Percentiles rank a stretch among this genome's conserved stretches.
Evolutionary conservation across 306 rosid species (phyloP).

Genomic region (Vigna nakashimae): DNA sequence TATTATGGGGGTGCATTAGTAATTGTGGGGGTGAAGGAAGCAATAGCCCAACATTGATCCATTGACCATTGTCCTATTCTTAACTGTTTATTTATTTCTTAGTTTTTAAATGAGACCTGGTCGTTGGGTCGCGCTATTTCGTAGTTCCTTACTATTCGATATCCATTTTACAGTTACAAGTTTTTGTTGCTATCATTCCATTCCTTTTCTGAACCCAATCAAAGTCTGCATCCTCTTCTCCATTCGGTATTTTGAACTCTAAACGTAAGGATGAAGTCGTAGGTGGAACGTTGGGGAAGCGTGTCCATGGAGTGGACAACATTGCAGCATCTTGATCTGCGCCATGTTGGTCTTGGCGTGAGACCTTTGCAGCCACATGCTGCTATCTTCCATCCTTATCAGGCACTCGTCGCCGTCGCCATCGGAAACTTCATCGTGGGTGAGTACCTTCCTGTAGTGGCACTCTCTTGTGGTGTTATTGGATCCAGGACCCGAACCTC

Average conservation of each 20-base stretch:
- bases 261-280: slow-evolving; percentile 29
- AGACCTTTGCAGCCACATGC: slow-evolving; percentile 92
- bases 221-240: slow-evolving; percentile 40
- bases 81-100: not conserved
- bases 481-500: not conserved
- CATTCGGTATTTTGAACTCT: slow-evolving; percentile 30
- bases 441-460: slow-evolving; percentile 35
- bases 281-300: slow-evolving; percentile 39
- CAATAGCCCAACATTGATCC: no score
- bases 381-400: slow-evolving; percentile 86
- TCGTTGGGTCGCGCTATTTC: slow-evolving; percentile 24
- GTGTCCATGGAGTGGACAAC: slow-evolving; percentile 95
- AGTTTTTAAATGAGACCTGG: slow-evolving; percentile 8
- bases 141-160: slow-evolving; percentile 2
- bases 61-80: not conserved
- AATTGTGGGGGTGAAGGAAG: no score
- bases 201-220: slow-evolving; percentile 30
- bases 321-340: slow-evolving; percentile 97
- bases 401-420: slow-evolving; percentile 92
- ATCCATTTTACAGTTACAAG: slow-evolving; percentile 33
- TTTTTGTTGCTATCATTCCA: not conserved
- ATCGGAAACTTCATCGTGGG: slow-evolving; percentile 91
- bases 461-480: not conserved
- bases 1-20: no score
- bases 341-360: slow-evolving; percentile 75